Evolutionary conservation across 2,329 filamentous ascomycete species (phyloP), one percentile per base, ranked within the genome.

Genomic region (Monilinia fructigena): DNA sequence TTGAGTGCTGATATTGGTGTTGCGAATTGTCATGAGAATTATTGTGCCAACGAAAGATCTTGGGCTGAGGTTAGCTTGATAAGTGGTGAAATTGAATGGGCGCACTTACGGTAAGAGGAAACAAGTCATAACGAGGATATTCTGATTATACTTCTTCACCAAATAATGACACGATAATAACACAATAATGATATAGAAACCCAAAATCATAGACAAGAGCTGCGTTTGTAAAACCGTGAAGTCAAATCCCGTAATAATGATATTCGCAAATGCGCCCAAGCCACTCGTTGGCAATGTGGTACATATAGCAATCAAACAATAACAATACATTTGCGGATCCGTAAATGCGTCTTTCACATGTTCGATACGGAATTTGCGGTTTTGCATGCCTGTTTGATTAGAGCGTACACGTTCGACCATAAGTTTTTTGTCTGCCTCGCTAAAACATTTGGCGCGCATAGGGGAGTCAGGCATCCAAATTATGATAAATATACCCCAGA

Each of bases 281-380:
- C 90, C 89, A 26, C 85, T 87, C 0, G 89, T 92, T 0, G 89
- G 90, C 1, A 93, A 79, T 0, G 89, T 92, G 0, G 90, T 92
- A 77, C 86, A 89, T 28, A 93, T 79, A 63, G 87, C 84, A 56
- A 92, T 87, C 8, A 85, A 77, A 55, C 83, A 83, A 74, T 90
- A 88, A 52, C 85, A 85, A 80, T 83, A 90, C 48, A 81, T 82
- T 76, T 92, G 88, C 1, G 88, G 87, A 70, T 93, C 90, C 0
- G 76, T 76, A 0, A 86, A 72, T 7, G 81, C 80, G 71, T 87
- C 85, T 1, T 81, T 31, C 11, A 86, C 78, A 70, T 86, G 82
- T 68, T 77, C 78, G 54, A 75, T 74, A 8, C 81, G 81, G 72
- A 86, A 85, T 55, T 78, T 78, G 67, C 78, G 80, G 73, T 80